These are phyloP conservation scores for Suhomyces sp. DNA, from an alignment of 805 yeast genomes.

Conservation along the genomic window DNA sequence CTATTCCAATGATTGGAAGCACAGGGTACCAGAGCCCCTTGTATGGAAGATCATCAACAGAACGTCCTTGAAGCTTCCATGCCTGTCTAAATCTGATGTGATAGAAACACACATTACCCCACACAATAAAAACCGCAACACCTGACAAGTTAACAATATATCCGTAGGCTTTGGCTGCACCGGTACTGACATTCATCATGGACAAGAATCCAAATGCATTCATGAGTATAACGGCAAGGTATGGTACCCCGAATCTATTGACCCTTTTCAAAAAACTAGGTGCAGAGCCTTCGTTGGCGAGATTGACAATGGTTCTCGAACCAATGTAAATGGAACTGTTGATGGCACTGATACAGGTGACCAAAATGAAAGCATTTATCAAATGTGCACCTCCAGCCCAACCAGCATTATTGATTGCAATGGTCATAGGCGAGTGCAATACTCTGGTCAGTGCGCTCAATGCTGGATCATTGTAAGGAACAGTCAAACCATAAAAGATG, in stretches of 20 bases:
- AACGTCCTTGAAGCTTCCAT: constrained; percentile 38
- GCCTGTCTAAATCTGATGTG: constrained; percentile 57
- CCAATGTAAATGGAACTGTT: constrained; percentile 70
- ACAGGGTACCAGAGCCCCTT: constrained; percentile 48
- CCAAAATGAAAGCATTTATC: constrained; percentile 59
- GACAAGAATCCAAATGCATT: constrained; percentile 57
- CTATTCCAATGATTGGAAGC: constrained; percentile 49
- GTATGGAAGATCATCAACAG: constrained; percentile 34
- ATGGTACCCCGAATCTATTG: constrained; percentile 63
- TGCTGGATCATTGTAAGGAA: constrained; percentile 53
- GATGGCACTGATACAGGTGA: constrained; percentile 67
- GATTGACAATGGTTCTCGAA: constrained; percentile 62
- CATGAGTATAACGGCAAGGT: constrained; percentile 53
- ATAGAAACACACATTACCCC: constrained; percentile 59
- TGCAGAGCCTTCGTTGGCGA: constrained; percentile 62
- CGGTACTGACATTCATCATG: constrained; percentile 54
- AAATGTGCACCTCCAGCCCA: constrained; percentile 49
- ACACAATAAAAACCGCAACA: constrained; percentile 65
- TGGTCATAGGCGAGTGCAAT: constrained; percentile 44
- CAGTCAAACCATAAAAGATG: constrained; percentile 58
- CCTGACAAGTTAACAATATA: constrained; percentile 66
- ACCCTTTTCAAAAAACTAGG: constrained; percentile 55
- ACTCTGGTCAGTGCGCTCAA: constrained; percentile 38
- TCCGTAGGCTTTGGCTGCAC: constrained; percentile 58
- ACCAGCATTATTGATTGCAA: constrained; percentile 41